Evolutionary conservation across 768 basidiomycete genomes (phyloP), one percentile per base, ranked within the genome.

Genomic region (Pleurotus pulmonarius): DNA sequence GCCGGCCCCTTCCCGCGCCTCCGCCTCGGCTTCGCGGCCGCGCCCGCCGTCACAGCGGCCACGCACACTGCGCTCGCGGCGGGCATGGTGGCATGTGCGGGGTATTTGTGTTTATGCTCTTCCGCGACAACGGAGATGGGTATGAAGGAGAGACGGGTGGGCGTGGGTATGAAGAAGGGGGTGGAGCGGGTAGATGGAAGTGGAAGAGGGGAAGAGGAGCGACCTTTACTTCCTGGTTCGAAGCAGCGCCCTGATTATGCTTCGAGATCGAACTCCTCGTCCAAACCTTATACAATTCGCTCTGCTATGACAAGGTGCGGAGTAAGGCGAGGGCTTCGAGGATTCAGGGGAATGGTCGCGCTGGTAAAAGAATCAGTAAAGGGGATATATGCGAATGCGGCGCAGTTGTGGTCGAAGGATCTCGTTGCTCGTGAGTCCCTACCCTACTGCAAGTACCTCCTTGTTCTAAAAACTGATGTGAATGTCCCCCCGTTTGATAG

Each of bases 391-490:
- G 41, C 41, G 41, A 43, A n/a, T 13, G 58, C 58, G n/a, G 25
- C 55, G 7, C 45, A 59, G 25, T 47, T 37, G 7, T 59, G 58
- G 58, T 55, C 58, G 16, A 59, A 59, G 26, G 58, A 59, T 26
- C 9, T 56, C 15, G 38, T 44, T 8, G 49, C 55, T 11, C 12
- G 58, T 59, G 39, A 41, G 55, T 56, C 3, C 6, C 13, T 39
- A 6, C 16, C 43, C 44, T 56, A 46, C n/a, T 18, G 20, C 20
- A 20, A 20, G 20, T 29, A 26, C 15, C 15, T 15, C 16, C 16
- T 22, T 18, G 43, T 15, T 3, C n/a, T 7, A 26, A n/a, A 6
- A 9, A 16, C 3, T 18, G 40, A n/a, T 26, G 29, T 20, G 15
- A 1, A 20, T 29, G 20, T 20, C 3, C 8, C 8, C 11, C 29